Conservation (phyloP, 768 basidiomycete genomes). For the Paxillus involutus region DNA sequence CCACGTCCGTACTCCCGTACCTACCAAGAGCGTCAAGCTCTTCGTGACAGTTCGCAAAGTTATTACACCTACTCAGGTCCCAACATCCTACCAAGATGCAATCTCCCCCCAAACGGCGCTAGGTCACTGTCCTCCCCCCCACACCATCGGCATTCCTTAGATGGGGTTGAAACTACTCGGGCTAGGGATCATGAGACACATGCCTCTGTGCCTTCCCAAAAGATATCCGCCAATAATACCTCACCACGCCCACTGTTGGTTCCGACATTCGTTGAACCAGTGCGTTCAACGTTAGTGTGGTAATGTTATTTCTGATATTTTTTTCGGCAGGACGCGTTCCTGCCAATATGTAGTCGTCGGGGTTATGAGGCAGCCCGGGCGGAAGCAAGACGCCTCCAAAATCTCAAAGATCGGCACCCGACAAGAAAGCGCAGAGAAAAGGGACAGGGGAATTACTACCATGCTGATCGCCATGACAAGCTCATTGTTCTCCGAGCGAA, state of each 20-base stretch:
- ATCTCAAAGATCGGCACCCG: constrained; percentile 63
- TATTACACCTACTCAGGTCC: not conserved
- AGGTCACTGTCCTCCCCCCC: not conserved
- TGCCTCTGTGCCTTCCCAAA: not conserved
- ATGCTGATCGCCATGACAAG: constrained; percentile 71
- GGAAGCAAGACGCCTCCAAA: constrained; percentile 70
- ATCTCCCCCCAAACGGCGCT: not conserved
- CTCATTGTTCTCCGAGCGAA: constrained; percentile 74
- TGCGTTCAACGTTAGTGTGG: not conserved
- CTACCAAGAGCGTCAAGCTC: not conserved
- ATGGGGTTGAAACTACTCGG: not conserved
- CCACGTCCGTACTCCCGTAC: not conserved
- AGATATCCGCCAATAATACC: not conserved
- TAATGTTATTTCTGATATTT: not conserved
- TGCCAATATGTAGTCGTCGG: constrained; percentile 18
- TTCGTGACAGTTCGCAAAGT: not conserved
- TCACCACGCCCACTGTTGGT: too few species aligned
- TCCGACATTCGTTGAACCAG: not conserved
- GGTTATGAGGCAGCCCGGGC: constrained; percentile 67
- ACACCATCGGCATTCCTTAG: not conserved
- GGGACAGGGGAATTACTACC: constrained; percentile 67
- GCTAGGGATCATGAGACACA: not conserved
- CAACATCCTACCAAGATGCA: too few species aligned
- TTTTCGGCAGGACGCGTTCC: not conserved
- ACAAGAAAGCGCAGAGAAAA: constrained; percentile 69